Percentiles rank a stretch among this genome's conserved stretches.
These are phyloP conservation scores for Boechera retrofracta DNA, from an alignment of 345 rosid genomes.

Conservation along the genomic window DNA sequence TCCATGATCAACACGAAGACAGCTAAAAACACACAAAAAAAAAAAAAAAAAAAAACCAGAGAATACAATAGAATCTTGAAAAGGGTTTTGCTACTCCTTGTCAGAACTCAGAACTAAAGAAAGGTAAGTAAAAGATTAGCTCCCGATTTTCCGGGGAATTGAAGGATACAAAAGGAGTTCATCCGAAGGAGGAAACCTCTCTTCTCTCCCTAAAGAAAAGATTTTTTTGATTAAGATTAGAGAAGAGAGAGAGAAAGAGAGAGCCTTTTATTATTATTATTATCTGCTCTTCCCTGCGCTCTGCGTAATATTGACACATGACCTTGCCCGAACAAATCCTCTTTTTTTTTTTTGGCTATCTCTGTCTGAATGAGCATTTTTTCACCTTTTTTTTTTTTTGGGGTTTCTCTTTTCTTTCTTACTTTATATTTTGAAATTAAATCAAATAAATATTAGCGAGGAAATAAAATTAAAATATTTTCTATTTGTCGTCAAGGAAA, in stretches of 20 bases:
- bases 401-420: too few species aligned
- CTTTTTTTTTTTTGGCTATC: not conserved
- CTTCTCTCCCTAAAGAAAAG: conserved; percentile 34
- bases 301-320: conserved; percentile 44
- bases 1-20: conserved; percentile 54
- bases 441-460: not conserved
- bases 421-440: too few species aligned
- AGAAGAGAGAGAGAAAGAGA: not conserved
- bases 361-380: not conserved
- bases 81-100: not conserved
- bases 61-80: conserved; percentile 22
- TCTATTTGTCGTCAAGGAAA: not conserved
- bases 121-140: conserved; percentile 10
- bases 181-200: not conserved
- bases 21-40: not conserved
- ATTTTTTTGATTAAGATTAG: not conserved
- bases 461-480: not conserved
- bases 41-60: not conserved
- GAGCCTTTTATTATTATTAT: conserved; percentile 1
- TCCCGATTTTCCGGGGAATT: conserved; percentile 32
- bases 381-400: not conserved
- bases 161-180: too few species aligned
- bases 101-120: not conserved
- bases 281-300: conserved; percentile 1
- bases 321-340: conserved; percentile 26